Evolutionary conservation across 2,329 filamentous ascomycete genomes (phyloP).

Genomic region (Plenodomus lindquistii): DNA sequence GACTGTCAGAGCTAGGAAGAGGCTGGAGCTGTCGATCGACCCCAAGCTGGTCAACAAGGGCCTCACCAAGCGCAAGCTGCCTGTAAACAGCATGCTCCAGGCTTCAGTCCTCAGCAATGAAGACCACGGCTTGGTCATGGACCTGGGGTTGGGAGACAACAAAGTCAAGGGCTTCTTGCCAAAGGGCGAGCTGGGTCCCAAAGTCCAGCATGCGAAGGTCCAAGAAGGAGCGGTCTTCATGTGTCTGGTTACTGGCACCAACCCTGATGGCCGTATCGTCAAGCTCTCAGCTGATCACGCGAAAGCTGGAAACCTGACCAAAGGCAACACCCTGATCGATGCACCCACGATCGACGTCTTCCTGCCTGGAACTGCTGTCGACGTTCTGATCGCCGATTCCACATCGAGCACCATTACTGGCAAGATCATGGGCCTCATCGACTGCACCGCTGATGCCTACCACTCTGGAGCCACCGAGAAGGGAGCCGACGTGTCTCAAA

Average conservation of each 20-base stretch:
- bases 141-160: constrained; percentile 73
- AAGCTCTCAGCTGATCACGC: constrained; percentile 79
- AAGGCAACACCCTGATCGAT: constrained; percentile 67
- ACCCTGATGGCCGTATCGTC: constrained; percentile 77
- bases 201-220: constrained; percentile 67
- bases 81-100: constrained; percentile 78
- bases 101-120: constrained; percentile 90
- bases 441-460: constrained; percentile 86
- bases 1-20: constrained; percentile 69
- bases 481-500: constrained; percentile 71
- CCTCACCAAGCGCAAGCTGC: constrained; percentile 71
- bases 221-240: constrained; percentile 84
- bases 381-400: constrained; percentile 79
- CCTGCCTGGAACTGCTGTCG: constrained; percentile 87
- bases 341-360: constrained; percentile 89
- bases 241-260: constrained; percentile 76
- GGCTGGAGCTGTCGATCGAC: constrained; percentile 84
- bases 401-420: constrained; percentile 76
- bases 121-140: constrained; percentile 94
- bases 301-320: constrained; percentile 69
- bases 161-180: constrained; percentile 81
- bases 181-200: constrained; percentile 75
- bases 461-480: constrained; percentile 79
- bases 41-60: constrained; percentile 79
- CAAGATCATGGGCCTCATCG: constrained; percentile 88